Evolutionary conservation across 768 basidiomycete species (phyloP), one percentile per base, ranked within the genome.

Genomic region (Suillus cothurnatus): DNA sequence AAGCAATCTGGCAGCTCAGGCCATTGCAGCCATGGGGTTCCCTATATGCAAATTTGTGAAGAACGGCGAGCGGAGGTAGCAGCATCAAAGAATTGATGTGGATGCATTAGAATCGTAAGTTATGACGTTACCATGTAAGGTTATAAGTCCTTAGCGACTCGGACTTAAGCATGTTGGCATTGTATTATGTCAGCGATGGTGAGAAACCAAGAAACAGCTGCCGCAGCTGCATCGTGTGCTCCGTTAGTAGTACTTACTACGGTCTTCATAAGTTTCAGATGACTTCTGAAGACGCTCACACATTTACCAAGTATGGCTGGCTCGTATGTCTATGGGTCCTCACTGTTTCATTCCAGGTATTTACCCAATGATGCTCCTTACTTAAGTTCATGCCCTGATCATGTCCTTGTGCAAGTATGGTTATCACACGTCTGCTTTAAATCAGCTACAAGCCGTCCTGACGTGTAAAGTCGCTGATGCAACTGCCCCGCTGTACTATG

Each of bases 391-490:
- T 34, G 19, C 21, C 9, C 38, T 62, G 19, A 66, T 41, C 6
- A 32, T 36, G 17, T 34, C 56, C 38, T 17, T 52, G 62, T 39
- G 3, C 31, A 62, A 93, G 86, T 94, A 93, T 79, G 95, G 95
- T n/a, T 97, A 92, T 76, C 94, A 97, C 75, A 93, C 95, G 49
- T 92, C 94, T 2, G 90, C 90, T 19, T 85, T 98, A 65, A 98
- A 98, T 75, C 94, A 95, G 74, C 88, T 96, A 31, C 88, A 93
- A 72, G 85, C 84, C 6, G 87, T 90, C 50, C 73, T 95, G 64
- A 93, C 91, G 4, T 97, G 94, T 79, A 83, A 84, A 60, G 70
- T 74, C 55, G 36, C 70, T 53, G 66, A 69, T 38, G 62, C 62
- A 11, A 23, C 64, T 32, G 28, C 61, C 60, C 1, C 75, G 61